Base-by-base conservation (phyloP, 805 yeast genomes). In the Wickerhamiella siamensis region DNA sequence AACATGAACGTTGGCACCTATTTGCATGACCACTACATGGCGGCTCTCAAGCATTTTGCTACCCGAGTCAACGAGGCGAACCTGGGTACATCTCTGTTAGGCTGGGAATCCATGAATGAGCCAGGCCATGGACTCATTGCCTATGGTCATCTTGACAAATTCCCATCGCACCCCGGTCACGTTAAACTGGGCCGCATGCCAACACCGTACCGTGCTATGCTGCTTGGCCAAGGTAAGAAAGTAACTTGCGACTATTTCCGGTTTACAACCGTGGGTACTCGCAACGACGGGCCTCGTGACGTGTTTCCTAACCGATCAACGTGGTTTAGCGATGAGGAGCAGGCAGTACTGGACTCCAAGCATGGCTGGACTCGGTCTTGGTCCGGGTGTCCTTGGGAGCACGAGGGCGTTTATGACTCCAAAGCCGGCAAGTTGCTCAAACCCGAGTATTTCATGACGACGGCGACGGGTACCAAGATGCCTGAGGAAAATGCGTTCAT, bases 311-410 rank as follows among this genome's bases (percentile, higher is more conserved):
- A 70, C 12, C 88, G 88, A 0, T 58, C 4, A 64, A 53, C 51
- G 4, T 88, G 96, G 96, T 54, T 83, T 2, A 46, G 66, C 1
- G 56, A 36, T 4, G 66, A 68, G 17, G 72, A 71, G 40, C 62
- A 68, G 40, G 53, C 47, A 21, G 47, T 42, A 15, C 55, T 58
- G 50, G 95, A 87, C 55, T 44, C 53, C 10, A 71, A 69, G 43
- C 83, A 83, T 60, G 82, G 82, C 1, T 88, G 91, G 73, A 50
- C 63, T 20, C 71, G 96, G 52, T 67, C 61, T 38, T 88, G 96
- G 96, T 56, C 78, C 1, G 94, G 91, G 0, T 88, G 96, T 60
- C 67, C 86, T 12, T 87, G 83, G 78, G 86, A 81, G 12, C 75
- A 74, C 43, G 79, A 78, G 51, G 82, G 78, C 0, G 78, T 88